A percentile compares a stretch with the other conserved stretches of the same genome.
Evolutionary conservation across 2,329 filamentous ascomycete genomes (phyloP).

Genomic region (Beauveria sp.): DNA sequence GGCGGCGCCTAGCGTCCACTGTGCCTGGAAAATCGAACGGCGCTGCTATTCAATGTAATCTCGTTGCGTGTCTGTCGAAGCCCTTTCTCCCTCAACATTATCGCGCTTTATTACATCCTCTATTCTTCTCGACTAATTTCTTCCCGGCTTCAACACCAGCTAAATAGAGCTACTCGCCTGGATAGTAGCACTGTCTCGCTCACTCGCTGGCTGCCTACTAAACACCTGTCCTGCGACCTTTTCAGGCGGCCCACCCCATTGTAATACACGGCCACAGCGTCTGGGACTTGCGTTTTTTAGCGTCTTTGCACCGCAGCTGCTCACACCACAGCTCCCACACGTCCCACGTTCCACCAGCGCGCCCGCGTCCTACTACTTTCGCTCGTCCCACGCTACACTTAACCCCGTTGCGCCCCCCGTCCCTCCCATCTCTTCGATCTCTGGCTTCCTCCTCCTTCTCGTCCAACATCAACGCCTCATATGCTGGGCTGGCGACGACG

Average conservation of each 20-base stretch:
- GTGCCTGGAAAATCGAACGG: no score
- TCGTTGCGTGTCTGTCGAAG: neutral
- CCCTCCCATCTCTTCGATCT: neutral
- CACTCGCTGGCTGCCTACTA: neutral
- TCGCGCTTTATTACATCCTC: neutral
- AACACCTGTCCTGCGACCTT: neutral
- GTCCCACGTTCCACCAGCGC: neutral
- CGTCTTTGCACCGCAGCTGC: neutral
- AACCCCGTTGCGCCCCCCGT: neutral
- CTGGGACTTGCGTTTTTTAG: neutral
- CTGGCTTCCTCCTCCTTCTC: neutral
- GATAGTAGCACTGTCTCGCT: neutral
- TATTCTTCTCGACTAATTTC: neutral
- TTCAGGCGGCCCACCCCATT: neutral
- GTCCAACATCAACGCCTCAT: neutral
- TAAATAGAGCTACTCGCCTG: no score
- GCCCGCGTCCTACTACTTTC: neutral
- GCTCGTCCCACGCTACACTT: slow-evolving; percentile 5
- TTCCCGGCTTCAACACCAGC: no score
- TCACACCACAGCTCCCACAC: neutral
- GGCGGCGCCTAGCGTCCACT: no score
- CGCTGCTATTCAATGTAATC: neutral
- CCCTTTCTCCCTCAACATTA: neutral
- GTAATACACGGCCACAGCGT: neutral
- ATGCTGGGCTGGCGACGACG: neutral